Evolutionary conservation across 768 basidiomycete species (phyloP), one percentile per base, ranked within the genome.

Genomic region (Scleroderma bovista): DNA sequence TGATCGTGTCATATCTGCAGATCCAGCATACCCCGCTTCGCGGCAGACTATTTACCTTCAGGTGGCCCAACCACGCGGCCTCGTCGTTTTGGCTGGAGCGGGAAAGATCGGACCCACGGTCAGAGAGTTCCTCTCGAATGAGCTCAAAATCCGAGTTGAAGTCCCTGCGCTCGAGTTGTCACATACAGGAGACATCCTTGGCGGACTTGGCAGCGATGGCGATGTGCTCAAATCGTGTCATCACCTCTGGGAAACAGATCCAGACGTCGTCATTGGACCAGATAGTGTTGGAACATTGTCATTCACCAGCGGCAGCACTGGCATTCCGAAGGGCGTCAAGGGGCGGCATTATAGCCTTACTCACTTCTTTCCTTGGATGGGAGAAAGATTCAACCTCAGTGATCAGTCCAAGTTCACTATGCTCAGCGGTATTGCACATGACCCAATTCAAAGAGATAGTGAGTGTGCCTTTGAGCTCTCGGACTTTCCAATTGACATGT

Each of bases 331-430:
- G 72, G 95, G 95, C n/a, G 95, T 99, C 17, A 80, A 80, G 53
- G 96, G 96, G 0, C 74, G 96, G 40, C 96, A 99, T 66, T 98
- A 88, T 69, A 92, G 88, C 57, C 71, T 99, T 56, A 99, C 96
- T 0, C 96, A 98, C 65, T 99, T 98, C 78, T 98, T 98, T 80
- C 94, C 94, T 2, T 99, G 96, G 96, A 98, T 99, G 96, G 86
- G 87, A 19, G 72, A 91, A 63, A 71, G 83, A 26, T 99, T 98
- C 63, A 83, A 78, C 2, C 69, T 99, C 43, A 72, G 75, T 33
- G 74, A 83, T 51, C 69, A 75, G 26, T 91, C 88, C 54, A 90
- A 83, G 67, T 99, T 96, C 62, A 98, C 96, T 0, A 98, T 99
- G 96, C 78, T 99, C 26, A 94, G 92, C 58, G 96, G 96, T 17